Conservation (phyloP, 768 basidiomycete species). For the Serendipita indica region DNA sequence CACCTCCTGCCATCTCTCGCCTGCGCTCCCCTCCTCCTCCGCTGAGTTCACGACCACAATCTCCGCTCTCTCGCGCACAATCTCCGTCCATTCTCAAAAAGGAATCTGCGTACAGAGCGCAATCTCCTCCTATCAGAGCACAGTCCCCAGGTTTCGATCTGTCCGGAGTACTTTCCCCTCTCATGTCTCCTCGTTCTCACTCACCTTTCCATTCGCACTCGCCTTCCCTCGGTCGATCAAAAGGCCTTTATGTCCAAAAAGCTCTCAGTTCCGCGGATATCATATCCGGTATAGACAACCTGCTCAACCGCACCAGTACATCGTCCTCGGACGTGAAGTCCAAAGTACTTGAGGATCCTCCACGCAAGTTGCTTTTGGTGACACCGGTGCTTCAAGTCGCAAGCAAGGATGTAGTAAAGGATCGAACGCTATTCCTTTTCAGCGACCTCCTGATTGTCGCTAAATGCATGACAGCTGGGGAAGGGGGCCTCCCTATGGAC, state of each 20-base stretch:
- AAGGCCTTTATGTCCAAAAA: not conserved
- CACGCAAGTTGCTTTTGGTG: constrained; percentile 69
- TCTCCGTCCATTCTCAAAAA: constrained; percentile 9
- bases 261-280: not conserved
- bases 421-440: constrained; percentile 94
- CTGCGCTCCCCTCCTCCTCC: constrained; percentile 2
- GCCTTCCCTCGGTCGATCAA: not conserved
- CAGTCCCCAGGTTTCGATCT: constrained; percentile 1
- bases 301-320: not conserved
- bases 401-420: constrained; percentile 86
- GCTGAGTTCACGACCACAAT: not conserved
- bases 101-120: constrained; percentile 1
- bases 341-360: constrained; percentile 59
- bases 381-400: constrained; percentile 88
- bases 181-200: not conserved
- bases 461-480: constrained; percentile 65
- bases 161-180: not conserved
- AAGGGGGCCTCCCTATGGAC: constrained; percentile 33
- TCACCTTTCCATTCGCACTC: not conserved
- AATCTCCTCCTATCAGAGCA: constrained; percentile 6
- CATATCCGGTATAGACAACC: not conserved
- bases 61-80: constrained; percentile 4
- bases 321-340: constrained; percentile 25
- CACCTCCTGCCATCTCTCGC: constrained; percentile 53
- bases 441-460: constrained; percentile 86